Evolutionary conservation across 441 rosid species (phyloP), one percentile per base, ranked within the genome.

Genomic region (Hura crepitans): DNA sequence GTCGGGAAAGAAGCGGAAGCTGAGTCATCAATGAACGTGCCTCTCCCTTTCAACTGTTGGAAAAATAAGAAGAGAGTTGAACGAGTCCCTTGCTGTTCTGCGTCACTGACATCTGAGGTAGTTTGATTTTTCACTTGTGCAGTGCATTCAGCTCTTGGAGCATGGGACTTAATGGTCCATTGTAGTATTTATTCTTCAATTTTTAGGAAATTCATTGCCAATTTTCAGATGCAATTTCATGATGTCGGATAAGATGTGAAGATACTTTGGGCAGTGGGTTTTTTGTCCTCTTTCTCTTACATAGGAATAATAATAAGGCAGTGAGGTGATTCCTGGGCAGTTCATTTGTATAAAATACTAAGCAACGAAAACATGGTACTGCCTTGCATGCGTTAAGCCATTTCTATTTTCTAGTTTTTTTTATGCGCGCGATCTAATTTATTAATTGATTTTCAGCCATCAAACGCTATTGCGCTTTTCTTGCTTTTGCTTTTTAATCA

Each of bases 1-100:
- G 81, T 17, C 76, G 77, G 78, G 82, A 4, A 92, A 86, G 81
- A 82, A 79, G 76, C 84, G 86, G 17, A 90, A 89, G 83, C 76
- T 81, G 70, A 73, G 75, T 69, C 76, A 56, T 30, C 50, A 18
- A 2, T 66, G 65, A 61, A 50, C 8, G 3, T 37, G 1, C 5
- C 3, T 37, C 17, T n/a, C 23, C 22, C 37, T 18, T 35, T n/a
- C 33, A 11, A 17, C 15, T 17, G 28, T 31, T 33, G 6, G n/a
- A n/a, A n/a, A n/a, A n/a, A n/a, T n/a, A n/a, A n/a, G n/a, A 11
- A 2, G 39, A n/a, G 11, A 4, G 20, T 6, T 8, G 0, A 11
- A 5, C 0, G 28, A 45, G 72, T 69, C 65, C 65, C 72, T 43
- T 6, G 5, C 18, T 28, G 54, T 43, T 13, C 43, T 57, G 30